Base-by-base conservation (phyloP, 1,284 basidiomycete species). In the Albatrellus sp. region DNA sequence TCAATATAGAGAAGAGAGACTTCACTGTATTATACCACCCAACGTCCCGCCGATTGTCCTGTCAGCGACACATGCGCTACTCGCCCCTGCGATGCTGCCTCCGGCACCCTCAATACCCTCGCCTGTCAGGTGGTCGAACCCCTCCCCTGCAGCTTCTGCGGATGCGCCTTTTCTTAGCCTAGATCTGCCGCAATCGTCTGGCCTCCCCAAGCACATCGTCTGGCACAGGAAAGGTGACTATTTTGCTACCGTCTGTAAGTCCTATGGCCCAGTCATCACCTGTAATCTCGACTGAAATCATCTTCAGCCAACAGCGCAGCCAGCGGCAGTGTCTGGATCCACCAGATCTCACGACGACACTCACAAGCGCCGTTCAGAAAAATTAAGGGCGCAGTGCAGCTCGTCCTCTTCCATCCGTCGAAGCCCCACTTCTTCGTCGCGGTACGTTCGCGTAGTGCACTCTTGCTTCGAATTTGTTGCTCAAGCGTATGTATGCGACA, bases 211-310 rank as follows among this genome's bases (percentile, higher is more conserved):
- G 59, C 89, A 96, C 57, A 72, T 98, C 12, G 65, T 83, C 32
- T 98, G 93, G 92, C 96, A 99, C 63, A 72, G 84, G 50, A 82
- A 85, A 57, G 96, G 96, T 43, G 96, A 99, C 63, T 99, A 99
- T 60, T 73, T 98, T 54, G 81, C 94, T 44, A 92, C 89, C 41
- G 91, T 98, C 46, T 80, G 81, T 85, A 58, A 62, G 84, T 60
- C 16, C 28, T 47, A 37, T 36, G 43, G 20, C 4, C 24, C 24
- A 24, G 24, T 24, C 24, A 24, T 24, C 24, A 24, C 24, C 24
- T 24, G 24, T 7, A 24, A 7, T 24, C 24, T 24, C 24, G 7
- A 24, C 24, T 24, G 24, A 24, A 24, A 24, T 52, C 36, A 10
- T 11, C 44, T 47, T 46, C 49, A 85, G 82, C 80, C 16, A 73